Percentiles rank a stretch among this genome's conserved stretches.
These are phyloP conservation scores for Oryza meyeriana DNA, from an alignment of 176 grass and related monocot species.

Conservation along the genomic window DNA sequence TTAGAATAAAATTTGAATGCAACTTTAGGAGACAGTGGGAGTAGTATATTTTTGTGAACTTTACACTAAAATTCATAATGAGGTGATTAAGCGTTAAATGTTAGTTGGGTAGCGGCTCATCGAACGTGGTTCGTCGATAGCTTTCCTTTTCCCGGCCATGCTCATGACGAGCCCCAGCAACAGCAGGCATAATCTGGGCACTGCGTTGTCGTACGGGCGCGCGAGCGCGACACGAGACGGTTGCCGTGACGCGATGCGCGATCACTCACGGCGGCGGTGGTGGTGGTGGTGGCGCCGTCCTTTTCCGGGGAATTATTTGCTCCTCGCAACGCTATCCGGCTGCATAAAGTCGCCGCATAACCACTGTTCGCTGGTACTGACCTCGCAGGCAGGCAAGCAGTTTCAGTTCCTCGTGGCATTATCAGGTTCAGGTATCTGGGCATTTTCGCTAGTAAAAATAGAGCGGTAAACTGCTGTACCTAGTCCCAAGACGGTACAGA, in stretches of 20 bases:
- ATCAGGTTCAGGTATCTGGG: not conserved
- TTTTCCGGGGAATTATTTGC: conserved; percentile 13
- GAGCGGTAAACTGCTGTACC: too few species aligned
- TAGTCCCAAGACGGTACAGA: not conserved
- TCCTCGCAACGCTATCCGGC: not conserved
- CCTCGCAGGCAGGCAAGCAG: not conserved
- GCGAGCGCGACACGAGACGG: not conserved
- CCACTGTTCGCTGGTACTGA: not conserved
- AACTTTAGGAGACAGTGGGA: too few species aligned
- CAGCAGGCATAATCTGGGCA: not conserved
- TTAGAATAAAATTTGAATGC: too few species aligned
- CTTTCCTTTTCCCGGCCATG: conserved; percentile 7
- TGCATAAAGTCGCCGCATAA: not conserved
- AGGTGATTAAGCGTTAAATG: not conserved
- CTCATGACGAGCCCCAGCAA: conserved; percentile 9
- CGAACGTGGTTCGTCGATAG: conserved; percentile 24
- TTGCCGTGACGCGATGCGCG: conserved; percentile 13
- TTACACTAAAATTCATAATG: not conserved
- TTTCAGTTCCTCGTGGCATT: not conserved
- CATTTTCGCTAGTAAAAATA: not conserved
- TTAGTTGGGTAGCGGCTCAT: not conserved
- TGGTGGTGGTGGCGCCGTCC: not conserved
- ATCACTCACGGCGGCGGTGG: conserved; percentile 1
- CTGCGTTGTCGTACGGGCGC: not conserved
- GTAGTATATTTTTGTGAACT: too few species aligned